Evolutionary conservation across 148 eudicot species (phyloP).

Genomic region (Rhododendron molle): DNA sequence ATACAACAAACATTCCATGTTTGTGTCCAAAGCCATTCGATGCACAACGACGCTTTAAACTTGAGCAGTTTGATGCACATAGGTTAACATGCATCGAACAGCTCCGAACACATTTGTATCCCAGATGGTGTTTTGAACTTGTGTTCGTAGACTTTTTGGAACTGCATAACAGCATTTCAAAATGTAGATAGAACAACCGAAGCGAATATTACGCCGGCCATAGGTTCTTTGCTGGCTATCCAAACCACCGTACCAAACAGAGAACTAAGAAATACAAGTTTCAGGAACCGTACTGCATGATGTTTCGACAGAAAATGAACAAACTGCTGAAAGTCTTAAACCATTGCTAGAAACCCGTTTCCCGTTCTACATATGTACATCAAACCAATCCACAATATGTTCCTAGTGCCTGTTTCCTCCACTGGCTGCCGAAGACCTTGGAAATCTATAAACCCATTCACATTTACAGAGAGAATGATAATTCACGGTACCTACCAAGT

Average conservation of each 20-base stretch:
- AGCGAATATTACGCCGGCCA: too few relatives aligned
- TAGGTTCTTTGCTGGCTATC: background rate
- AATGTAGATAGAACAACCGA: too few relatives aligned
- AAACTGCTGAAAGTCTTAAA: too few relatives aligned
- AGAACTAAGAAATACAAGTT: background rate
- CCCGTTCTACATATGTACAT: background rate
- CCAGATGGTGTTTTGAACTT: too few relatives aligned
- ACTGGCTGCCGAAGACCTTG: background rate
- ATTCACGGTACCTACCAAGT: background rate
- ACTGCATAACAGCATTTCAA: too few relatives aligned
- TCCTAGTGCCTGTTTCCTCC: background rate
- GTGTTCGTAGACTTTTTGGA: too few relatives aligned
- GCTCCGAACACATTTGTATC: too few relatives aligned
- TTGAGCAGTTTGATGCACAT: too few relatives aligned
- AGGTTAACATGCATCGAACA: too few relatives aligned
- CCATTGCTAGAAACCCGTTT: background rate
- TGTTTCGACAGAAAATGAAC: background rate
- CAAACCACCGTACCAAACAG: background rate
- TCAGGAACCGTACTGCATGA: background rate
- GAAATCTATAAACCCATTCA: background rate
- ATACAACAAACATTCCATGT: too few relatives aligned
- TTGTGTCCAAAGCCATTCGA: too few relatives aligned
- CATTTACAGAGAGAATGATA: background rate
- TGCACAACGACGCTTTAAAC: too few relatives aligned
- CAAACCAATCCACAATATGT: background rate